Base-by-base conservation (phyloP, 768 basidiomycete species). In the Russula virescens region DNA sequence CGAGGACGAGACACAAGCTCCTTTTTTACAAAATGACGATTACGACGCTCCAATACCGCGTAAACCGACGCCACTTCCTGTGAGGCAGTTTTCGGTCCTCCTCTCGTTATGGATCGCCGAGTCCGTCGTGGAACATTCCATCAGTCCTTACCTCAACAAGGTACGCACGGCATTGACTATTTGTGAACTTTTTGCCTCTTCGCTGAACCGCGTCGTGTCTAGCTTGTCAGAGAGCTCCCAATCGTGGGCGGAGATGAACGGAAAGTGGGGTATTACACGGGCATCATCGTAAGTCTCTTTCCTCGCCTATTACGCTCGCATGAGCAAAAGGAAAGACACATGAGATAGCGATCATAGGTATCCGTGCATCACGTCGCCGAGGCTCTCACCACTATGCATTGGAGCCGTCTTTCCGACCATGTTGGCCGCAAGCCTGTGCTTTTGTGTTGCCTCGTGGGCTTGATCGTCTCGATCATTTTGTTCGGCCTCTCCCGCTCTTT, bases 61-160 rank as follows among this genome's bases (percentile, higher is more conserved):
- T 23, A 52, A 67, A 42, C 72, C 69, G 43, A 81, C 75, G 0
- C 81, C 81, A 5, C 71, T 82, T 7, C 81, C 81, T 5, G 76
- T 66, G 52, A 61, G 75, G 53, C 81, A 82, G 74, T 73, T 82
- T n/a, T 64, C 65, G 2, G 69, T 81, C 31, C 67, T 83, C 55
- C 64, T 83, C 52, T 69, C 80, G 49, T 68, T 78, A 11, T 75
- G 76, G 68, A 65, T 82, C 46, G 74, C 76, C 23, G 81, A 83
- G 69, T 80, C 81, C 19, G 75, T 81, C 48, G 76, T 78, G 5
- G 74, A 77, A 0, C 72, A 75, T 38, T 78, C 74, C 35, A 81
- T 83, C 42, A 77, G 78, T 47, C 81, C 81, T 0, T 82, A 81
- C 70, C 76, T 83, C 21, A 80, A 80, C 63, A 77, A 81, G 70